A percentile compares a stretch with the other conserved stretches of the same genome.
Conservation (phyloP, 345 rosid genomes). For the Rhodamnia argentea region DNA sequence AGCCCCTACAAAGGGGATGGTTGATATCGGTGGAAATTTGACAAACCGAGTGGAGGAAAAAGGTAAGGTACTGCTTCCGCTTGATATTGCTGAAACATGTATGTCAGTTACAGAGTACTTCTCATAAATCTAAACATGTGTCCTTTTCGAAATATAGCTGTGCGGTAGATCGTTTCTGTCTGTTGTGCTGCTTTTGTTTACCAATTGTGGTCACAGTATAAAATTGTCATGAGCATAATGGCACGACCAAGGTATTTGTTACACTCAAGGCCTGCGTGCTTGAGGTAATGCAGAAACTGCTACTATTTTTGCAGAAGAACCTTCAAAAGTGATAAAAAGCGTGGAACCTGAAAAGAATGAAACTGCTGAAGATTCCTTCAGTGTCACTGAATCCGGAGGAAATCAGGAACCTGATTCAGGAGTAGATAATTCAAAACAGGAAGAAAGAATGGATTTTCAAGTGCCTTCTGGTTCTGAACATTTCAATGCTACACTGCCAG, state of each 20-base stretch:
- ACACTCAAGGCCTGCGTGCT: neutral
- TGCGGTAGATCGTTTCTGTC: neutral
- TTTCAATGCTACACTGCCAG: constrained; percentile 3
- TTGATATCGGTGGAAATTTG: neutral
- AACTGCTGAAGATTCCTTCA: constrained; percentile 2
- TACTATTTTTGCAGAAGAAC: neutral
- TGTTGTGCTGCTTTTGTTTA: neutral
- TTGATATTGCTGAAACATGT: neutral
- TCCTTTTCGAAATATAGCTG: neutral
- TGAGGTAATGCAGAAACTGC: neutral
- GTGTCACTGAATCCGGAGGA: constrained; percentile 1
- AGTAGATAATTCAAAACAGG: constrained; percentile 7
- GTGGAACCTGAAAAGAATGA: constrained; percentile 4
- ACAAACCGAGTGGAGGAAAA: neutral
- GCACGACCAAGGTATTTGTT: neutral
- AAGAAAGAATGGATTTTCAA: neutral
- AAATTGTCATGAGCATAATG: neutral
- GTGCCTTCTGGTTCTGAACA: neutral
- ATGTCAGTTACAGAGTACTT: neutral
- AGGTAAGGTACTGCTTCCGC: constrained; percentile 4
- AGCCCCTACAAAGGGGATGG: neutral
- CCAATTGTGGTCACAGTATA: neutral
- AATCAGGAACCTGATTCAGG: neutral
- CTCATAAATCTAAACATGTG: neutral
- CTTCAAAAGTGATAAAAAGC: neutral